Evolutionary conservation across 306 rosid species (phyloP), one percentile per base, ranked within the genome.

Genomic region (Trifolium repens): DNA sequence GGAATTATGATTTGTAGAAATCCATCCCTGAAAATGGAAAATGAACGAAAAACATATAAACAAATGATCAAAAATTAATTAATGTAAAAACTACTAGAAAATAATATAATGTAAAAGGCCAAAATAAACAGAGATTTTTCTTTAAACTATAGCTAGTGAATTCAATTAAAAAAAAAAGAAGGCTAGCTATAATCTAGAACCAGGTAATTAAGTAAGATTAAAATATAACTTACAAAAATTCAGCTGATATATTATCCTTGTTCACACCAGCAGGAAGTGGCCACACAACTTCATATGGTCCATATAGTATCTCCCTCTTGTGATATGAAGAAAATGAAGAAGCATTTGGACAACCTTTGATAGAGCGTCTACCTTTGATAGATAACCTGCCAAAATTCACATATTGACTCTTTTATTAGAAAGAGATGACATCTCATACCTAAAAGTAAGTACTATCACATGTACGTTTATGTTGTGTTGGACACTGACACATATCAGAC

Each of bases 281-380:
- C 96, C 96, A 88, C 2, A 63, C 79, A 10, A 84, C 93, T 74
- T 85, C 89, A 75, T 85, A 92, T 50, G 97, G 96, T 44, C 96
- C 89, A 76, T 78, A 84, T 13, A 76, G 69, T 78, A 92, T 92
- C 85, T 92, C 97, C 73, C 81, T 83, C 67, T 83, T 89, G 76
- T 84, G 89, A 74, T 88, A 90, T 14, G 93, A 80, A 46, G 89
- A 78, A 79, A 81, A 67, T 4, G 86, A 79, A 47, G 85, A 80
- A 50, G 82, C 86, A 60, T 77, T 87, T 40, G 85, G 76, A 79
- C 52, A 9, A 44, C 85, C 34, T 30, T 27, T 30, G 5, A 4
- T 30, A 32, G 35, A 32, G 6, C 35, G 35, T 32, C 7, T 32
- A 5, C 97, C 96, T 17, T 70, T 81, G 15, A 92, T 83, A 17